Evolutionary conservation across 169 alveolate species (phyloP).

Genomic region (Plasmodium reichenowi): DNA sequence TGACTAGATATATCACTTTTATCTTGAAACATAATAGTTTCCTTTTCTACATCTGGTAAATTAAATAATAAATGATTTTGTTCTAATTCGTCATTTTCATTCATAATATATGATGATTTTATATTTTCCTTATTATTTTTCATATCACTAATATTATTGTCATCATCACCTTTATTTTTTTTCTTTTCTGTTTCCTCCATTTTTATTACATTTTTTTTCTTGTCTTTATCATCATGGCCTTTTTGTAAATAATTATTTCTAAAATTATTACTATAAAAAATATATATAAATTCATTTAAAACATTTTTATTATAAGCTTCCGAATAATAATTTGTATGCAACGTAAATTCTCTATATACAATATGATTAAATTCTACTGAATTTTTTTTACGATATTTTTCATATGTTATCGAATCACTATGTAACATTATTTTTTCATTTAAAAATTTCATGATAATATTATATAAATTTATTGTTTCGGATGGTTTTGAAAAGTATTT

Average conservation of each 20-base stretch:
- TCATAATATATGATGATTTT: background rate
- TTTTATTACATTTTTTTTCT: background rate
- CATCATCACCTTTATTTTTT: background rate
- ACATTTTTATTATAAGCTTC: constrained; percentile 19
- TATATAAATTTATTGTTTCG: constrained; percentile 60
- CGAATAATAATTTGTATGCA: constrained; percentile 40
- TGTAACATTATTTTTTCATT: constrained; percentile 3
- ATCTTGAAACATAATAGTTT: background rate
- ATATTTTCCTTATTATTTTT: background rate
- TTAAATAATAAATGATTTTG: background rate
- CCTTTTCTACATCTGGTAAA: background rate
- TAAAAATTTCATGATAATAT: constrained; percentile 22
- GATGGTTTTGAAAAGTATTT: constrained; percentile 21
- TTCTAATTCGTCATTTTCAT: constrained; percentile 14
- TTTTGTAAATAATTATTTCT: constrained; percentile 12
- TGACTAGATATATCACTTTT: background rate
- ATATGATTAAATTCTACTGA: constrained; percentile 39
- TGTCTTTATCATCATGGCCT: background rate
- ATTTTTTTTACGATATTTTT: constrained; percentile 36
- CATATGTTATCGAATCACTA: constrained; percentile 58
- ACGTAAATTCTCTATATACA: constrained; percentile 47
- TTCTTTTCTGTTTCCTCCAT: background rate
- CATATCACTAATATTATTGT: background rate
- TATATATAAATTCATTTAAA: constrained; percentile 22
- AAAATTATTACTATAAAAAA: constrained; percentile 32